Conservation (phyloP, 2,329 filamentous ascomycete species). For the Ceratocystiopsis minuta region DNA sequence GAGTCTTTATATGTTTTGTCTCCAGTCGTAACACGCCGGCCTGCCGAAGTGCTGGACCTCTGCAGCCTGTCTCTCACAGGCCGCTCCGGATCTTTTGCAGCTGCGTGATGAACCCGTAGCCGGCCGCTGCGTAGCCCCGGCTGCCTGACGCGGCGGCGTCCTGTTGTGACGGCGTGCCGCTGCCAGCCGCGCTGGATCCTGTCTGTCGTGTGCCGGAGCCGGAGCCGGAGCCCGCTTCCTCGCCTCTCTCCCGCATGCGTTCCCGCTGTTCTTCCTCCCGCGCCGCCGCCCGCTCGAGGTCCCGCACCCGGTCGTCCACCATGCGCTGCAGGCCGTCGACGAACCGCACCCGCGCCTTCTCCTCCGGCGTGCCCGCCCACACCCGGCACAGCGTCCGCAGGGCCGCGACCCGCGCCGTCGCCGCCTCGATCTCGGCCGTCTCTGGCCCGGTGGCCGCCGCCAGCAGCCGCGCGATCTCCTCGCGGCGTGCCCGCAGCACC, state of each 20-base stretch:
- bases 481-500: conserved; percentile 49
- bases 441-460: neutral
- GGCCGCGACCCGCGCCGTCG: conserved; percentile 55
- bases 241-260: neutral
- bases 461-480: conserved; percentile 54
- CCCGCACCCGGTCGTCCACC: conserved; percentile 56
- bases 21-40: no score
- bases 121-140: conserved; percentile 24
- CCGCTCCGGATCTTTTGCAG: conserved; percentile 41
- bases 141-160: conserved; percentile 14
- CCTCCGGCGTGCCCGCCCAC: conserved; percentile 92
- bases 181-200: neutral
- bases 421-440: conserved; percentile 33
- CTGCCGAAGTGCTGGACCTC: no score
- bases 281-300: conserved; percentile 28
- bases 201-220: neutral
- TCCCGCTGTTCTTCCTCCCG: neutral
- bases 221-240: neutral
- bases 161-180: no score
- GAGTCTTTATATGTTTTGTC: neutral
- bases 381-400: conserved; percentile 60
- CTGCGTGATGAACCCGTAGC: conserved; percentile 44
- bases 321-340: conserved; percentile 65
- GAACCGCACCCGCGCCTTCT: conserved; percentile 65
- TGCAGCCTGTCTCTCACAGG: conserved; percentile 16